These are phyloP conservation scores for Vanilla planifolia DNA, from an alignment of 106 monocot species.

Conservation along the genomic window DNA sequence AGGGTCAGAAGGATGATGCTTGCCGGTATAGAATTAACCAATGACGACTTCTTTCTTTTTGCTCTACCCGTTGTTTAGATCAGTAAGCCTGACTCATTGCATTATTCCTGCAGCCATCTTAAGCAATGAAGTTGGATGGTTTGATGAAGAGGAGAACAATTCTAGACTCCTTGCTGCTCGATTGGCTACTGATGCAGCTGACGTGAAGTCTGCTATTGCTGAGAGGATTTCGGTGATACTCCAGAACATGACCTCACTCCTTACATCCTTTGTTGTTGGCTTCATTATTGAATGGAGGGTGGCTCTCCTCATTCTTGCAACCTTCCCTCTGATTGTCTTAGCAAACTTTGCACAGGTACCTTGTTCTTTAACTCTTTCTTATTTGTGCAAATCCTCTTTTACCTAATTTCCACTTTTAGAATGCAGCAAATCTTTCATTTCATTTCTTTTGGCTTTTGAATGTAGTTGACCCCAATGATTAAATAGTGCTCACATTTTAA, in stretches of 20 bases:
- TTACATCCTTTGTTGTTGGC: constrained; percentile 88
- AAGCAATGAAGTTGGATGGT: constrained; percentile 98
- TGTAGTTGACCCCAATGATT: too few relatives aligned
- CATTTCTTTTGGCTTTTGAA: background rate
- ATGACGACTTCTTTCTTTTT: background rate
- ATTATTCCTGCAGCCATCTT: constrained; percentile 65
- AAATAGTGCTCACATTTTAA: too few relatives aligned
- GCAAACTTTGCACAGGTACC: constrained; percentile 97
- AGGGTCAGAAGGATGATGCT: constrained; percentile 99
- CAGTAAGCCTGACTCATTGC: background rate
- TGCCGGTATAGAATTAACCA: constrained; percentile 34
- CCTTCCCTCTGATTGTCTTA: constrained; percentile 93
- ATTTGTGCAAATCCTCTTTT: background rate
- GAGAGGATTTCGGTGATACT: constrained; percentile 96
- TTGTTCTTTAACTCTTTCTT: background rate
- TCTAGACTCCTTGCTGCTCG: constrained; percentile 90
- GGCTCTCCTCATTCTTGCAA: constrained; percentile 83
- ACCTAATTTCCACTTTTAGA: too few relatives aligned
- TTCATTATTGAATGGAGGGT: constrained; percentile 93
- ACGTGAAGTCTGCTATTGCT: constrained; percentile 94
- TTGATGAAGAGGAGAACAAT: constrained; percentile 97
- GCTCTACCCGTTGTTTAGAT: background rate
- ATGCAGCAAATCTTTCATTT: too few relatives aligned
- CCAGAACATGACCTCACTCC: constrained; percentile 95
- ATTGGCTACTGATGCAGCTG: constrained; percentile 78